Conservation (phyloP, 306 rosid genomes). For the Mimosa bimucronata region DNA sequence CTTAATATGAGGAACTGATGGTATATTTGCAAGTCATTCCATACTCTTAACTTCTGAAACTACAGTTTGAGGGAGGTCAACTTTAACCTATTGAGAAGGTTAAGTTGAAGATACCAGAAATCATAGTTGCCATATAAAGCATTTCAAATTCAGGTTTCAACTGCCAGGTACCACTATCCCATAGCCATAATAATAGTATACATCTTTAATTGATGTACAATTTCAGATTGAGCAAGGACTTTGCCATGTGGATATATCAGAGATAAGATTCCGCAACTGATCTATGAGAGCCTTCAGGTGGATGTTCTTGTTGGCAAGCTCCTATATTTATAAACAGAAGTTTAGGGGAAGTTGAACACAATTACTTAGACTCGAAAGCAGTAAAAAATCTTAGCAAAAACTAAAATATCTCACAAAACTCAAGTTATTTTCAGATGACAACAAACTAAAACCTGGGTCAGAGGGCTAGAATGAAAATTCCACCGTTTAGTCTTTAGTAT, state of each 20-base stretch:
- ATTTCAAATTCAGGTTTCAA: constrained; percentile 18
- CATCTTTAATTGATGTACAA: too few relatives aligned
- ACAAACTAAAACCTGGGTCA: constrained; percentile 17
- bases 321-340: constrained; percentile 51
- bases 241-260: constrained; percentile 95
- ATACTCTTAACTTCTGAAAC: constrained; percentile 11
- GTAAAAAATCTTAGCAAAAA: not conserved
- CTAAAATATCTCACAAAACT: not conserved
- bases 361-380: not conserved
- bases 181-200: constrained; percentile 25
- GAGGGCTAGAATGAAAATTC: not conserved
- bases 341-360: constrained; percentile 2
- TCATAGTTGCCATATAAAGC: constrained; percentile 27
- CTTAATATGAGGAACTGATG: too few relatives aligned
- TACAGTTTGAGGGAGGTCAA: not conserved
- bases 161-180: constrained; percentile 9
- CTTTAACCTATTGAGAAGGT: not conserved
- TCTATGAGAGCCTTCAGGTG: constrained; percentile 78
- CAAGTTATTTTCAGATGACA: constrained; percentile 13
- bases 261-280: constrained; percentile 77
- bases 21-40: constrained; percentile 28
- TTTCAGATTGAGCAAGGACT: constrained; percentile 76
- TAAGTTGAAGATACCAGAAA: constrained; percentile 11
- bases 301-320: constrained; percentile 75
- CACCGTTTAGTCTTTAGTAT: constrained; percentile 10